phyloP scores from a whole-genome alignment of 345 rosid genomes.

The Schrenkiella parvula region DNA sequence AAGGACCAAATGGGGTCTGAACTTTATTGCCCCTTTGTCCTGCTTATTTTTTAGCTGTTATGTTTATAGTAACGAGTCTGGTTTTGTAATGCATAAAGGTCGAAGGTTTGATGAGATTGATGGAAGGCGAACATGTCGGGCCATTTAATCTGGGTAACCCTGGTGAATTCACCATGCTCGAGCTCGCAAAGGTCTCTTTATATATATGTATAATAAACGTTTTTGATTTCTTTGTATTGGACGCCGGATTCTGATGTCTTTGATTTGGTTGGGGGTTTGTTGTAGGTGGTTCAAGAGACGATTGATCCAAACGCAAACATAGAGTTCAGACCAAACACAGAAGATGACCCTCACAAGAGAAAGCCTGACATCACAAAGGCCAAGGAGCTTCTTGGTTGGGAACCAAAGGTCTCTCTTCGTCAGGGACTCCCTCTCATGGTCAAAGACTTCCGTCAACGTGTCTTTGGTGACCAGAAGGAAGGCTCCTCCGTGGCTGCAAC shows the following conservation, averaged over 20 bases:
- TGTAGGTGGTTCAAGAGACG: constrained; percentile 70
- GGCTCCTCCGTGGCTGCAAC: constrained; percentile 23
- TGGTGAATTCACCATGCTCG: constrained; percentile 99
- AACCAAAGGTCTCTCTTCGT: constrained; percentile 66
- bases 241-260: background rate
- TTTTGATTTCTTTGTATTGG: background rate
- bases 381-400: constrained; percentile 68
- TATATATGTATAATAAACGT: background rate
- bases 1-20: constrained; percentile 23
- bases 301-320: constrained; percentile 78
- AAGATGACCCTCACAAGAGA: constrained; percentile 84
- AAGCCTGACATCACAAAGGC: constrained; percentile 89
- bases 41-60: background rate
- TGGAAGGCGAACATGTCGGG: constrained; percentile 97
- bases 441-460: constrained; percentile 65
- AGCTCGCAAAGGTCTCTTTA: constrained; percentile 73
- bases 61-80: background rate
- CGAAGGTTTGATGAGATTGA: constrained; percentile 86
- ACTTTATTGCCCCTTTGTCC: constrained; percentile 11
- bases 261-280: constrained; percentile 6
- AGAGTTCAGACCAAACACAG: constrained; percentile 85
- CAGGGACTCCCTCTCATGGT: constrained; percentile 84
- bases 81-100: constrained; percentile 42
- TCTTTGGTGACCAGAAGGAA: constrained; percentile 53
- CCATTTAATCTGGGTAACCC: constrained; percentile 99